Evolutionary conservation across 768 basidiomycete genomes (phyloP), one percentile per base, ranked within the genome.

Genomic region (Lactarius vividus): DNA sequence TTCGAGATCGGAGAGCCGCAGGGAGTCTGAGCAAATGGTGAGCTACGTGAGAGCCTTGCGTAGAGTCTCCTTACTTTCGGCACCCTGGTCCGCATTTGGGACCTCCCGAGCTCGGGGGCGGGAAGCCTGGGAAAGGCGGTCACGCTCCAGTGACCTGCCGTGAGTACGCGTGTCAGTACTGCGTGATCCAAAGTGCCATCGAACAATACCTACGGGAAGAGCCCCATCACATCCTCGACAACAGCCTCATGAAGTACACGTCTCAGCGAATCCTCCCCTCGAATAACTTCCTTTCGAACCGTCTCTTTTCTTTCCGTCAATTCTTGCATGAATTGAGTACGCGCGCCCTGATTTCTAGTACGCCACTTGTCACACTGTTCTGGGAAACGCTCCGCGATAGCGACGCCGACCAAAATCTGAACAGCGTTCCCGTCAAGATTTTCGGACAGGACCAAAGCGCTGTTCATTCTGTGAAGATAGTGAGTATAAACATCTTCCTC

Each of bases 151-250:
- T 46, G 64, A 65, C 53, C 64, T 65, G 15, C 4, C 37, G 2
- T n/a, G 23, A 46, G 18, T 8, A 31, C 18, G 23, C 10, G 6
- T 4, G 26, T 49, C 31, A 61, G 33, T 33, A 46, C n/a, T 29
- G 28, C n/a, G 5, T n/a, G 18, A 5, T 9, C 9, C 29, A 35
- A 10, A 16, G n/a, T 4, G 44, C 6, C 6, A 39, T 56, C 2
- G 9, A 29, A n/a, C 7, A 35, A 52, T 7, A 31, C 64, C 13
- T 57, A 65, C 64, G 64, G 60, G 35, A 65, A 65, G 31, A 61
- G 40, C 11, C 1, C 33, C 6, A 42, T 31, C 29, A 65, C 64
- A n/a, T 65, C 60, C 26, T 52, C 44, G 9, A 39, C 54, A 49
- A 61, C 54, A 26, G 31, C 55, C 4, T 40, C 60, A 61, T 35